These are phyloP conservation scores for Chaetomiaceae sp. DNA, from an alignment of 2,329 filamentous ascomycete genomes.

Conservation along the genomic window DNA sequence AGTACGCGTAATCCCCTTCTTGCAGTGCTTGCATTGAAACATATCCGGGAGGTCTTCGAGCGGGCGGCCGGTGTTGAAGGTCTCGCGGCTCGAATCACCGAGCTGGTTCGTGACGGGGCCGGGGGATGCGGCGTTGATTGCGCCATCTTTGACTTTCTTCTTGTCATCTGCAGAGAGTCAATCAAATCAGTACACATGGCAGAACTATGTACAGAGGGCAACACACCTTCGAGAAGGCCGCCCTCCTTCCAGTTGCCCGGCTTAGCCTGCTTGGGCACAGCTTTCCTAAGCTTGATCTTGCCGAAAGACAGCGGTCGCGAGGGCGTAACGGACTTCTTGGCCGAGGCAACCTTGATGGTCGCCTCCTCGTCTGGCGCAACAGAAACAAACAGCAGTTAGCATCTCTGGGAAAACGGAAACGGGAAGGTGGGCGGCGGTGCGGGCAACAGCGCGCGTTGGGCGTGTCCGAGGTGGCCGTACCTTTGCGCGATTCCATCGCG, in stretches of 20 bases:
- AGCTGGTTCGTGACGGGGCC: conserved; percentile 59
- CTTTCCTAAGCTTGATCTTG: conserved; percentile 57
- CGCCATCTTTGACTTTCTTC: conserved; percentile 42
- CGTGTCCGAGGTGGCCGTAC: conserved; percentile 10
- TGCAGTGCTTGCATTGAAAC: conserved; percentile 89
- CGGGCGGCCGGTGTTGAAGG: conserved; percentile 75
- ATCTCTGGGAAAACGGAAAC: no score
- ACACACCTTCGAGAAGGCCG: conserved; percentile 51
- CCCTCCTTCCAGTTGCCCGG: conserved; percentile 67
- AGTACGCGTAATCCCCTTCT: conserved; percentile 73
- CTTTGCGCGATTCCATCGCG: conserved; percentile 29
- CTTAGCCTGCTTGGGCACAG: conserved; percentile 55
- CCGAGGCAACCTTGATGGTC: conserved; percentile 56
- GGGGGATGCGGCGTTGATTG: conserved; percentile 41
- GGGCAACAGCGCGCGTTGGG: neutral
- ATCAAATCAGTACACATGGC: neutral
- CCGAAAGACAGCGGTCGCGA: conserved; percentile 35
- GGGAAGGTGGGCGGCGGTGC: no score
- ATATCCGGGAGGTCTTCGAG: conserved; percentile 74
- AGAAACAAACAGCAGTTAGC: neutral
- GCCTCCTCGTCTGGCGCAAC: conserved; percentile 43
- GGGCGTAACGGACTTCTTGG: conserved; percentile 41
- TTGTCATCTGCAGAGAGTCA: conserved; percentile 43
- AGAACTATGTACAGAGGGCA: neutral
- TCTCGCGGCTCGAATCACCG: conserved; percentile 68